Percentiles rank a stretch among this genome's conserved stretches.
Evolutionary conservation across 2,329 filamentous ascomycete genomes (phyloP).

Genomic region (Chaetomium olivaceum): DNA sequence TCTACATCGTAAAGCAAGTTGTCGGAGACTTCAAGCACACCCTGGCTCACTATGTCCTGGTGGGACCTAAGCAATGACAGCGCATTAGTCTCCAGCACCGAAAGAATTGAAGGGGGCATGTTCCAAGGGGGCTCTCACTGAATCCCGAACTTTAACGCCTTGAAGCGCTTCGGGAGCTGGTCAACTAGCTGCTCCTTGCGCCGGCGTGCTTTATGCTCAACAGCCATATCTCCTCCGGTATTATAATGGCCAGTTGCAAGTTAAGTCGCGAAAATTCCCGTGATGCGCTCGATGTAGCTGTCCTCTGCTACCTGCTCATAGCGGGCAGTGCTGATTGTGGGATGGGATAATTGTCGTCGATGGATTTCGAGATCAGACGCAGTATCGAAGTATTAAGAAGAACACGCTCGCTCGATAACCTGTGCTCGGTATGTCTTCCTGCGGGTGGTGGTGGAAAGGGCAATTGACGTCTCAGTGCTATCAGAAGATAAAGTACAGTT

Average conservation of each 20-base stretch:
- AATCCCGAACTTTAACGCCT: slow-evolving; percentile 90
- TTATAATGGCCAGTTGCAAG: not conserved
- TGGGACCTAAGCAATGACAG: slow-evolving; percentile 62
- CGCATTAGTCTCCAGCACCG: slow-evolving; percentile 10
- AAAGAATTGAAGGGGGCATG: not conserved
- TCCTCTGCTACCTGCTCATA: slow-evolving; percentile 31
- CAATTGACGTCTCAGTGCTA: not conserved
- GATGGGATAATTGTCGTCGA: not conserved
- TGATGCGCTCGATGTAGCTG: slow-evolving; percentile 23
- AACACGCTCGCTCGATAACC: not conserved
- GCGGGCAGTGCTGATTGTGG: slow-evolving; percentile 11
- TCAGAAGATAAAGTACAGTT: not conserved
- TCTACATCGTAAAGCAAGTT: slow-evolving; percentile 90
- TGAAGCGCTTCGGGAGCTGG: slow-evolving; percentile 86
- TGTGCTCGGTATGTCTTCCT: not conserved
- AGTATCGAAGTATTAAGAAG: too few relatives aligned
- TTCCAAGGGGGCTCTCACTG: slow-evolving; percentile 56
- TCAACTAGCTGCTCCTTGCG: slow-evolving; percentile 87
- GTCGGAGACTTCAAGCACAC: slow-evolving; percentile 91
- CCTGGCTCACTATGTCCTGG: slow-evolving; percentile 93
- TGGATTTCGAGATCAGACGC: not conserved
- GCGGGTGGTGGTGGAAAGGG: too few relatives aligned
- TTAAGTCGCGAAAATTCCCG: slow-evolving; percentile 6
- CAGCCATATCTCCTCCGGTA: slow-evolving; percentile 14
- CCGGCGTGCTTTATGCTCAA: slow-evolving; percentile 19